Base-by-base conservation (phyloP, 345 rosid genomes). In the Xanthoceras sorbifolium region DNA sequence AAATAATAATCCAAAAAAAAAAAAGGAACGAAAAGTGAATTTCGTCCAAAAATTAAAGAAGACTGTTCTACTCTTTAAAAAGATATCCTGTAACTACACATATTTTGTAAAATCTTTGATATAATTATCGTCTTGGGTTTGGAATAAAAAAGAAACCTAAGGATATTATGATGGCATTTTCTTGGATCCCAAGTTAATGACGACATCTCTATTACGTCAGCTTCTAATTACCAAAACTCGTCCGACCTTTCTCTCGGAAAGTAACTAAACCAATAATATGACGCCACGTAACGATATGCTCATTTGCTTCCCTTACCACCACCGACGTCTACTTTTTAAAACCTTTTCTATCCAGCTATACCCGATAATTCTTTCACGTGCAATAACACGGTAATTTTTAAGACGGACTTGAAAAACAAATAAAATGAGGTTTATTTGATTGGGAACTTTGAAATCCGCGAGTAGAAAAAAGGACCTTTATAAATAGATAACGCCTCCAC, bases 361-460 rank as follows among this genome's bases (percentile, higher is more conserved):
- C 57, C 10, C 0, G 9, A 62, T 38, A 32, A 44, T 67, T 52
- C 44, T 9, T 23, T 11, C 36, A 42, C 14, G 14, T 8, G 34
- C 69, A 38, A 23, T 29, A 17, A 28, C 20, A 29, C 22, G 63
- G 54, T 42, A 42, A 72, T 72, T 44, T 6, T 52, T 38, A 3
- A 31, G 25, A 29, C 82, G 84, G 84, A 81, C 76, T 50, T 61
- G 69, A 84, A 84, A 50, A 76, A 25, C n/a, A 64, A 59, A 52
- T 68, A 1, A 22, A 18, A 26, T 31, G 7, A 23, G 4, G 4
- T 48, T 26, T 14, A 54, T 32, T 54, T 62, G 26, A 68, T 71
- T 54, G 50, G 25, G 11, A 18, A 50, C 55, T 23, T 77, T 77
- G 52, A 69, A 77, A 67, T 80, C 85, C 85, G 84, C 74, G 34